A percentile compares a stretch with the other conserved stretches of the same genome.
These are phyloP conservation scores for Blastomyces percursus DNA, from an alignment of 2,329 filamentous ascomycete genomes.

Conservation along the genomic window DNA sequence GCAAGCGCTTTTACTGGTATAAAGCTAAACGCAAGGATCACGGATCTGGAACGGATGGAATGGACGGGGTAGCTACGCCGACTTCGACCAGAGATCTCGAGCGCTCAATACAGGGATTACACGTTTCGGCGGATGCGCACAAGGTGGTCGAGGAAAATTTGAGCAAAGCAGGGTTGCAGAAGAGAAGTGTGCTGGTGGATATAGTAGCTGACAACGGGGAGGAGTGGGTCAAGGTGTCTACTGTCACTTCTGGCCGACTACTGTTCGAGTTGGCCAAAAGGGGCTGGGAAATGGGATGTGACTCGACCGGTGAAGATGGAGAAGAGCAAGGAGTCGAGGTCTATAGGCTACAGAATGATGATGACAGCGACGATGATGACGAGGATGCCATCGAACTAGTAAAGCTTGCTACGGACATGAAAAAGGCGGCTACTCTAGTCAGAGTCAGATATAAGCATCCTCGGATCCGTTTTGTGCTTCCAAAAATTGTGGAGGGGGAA, in stretches of 20 bases:
- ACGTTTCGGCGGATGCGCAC: slow-evolving; percentile 6
- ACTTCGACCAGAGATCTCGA: slow-evolving; percentile 9
- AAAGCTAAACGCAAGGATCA: slow-evolving; percentile 2
- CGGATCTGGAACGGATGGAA: background rate
- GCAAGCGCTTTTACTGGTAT: slow-evolving; percentile 45
- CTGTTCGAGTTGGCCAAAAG: slow-evolving; percentile 59
- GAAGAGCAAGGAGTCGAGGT: slow-evolving; percentile 18
- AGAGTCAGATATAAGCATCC: slow-evolving; percentile 51
- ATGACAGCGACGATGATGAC: slow-evolving; percentile 35
- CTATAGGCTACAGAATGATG: slow-evolving; percentile 28
- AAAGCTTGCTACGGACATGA: slow-evolving; percentile 48
- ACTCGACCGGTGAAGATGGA: slow-evolving; percentile 37
- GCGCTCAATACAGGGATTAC: background rate
- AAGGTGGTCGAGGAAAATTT: slow-evolving; percentile 10
- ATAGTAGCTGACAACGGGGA: slow-evolving; percentile 52
- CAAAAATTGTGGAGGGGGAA: slow-evolving; percentile 44
- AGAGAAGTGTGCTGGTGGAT: slow-evolving; percentile 49
- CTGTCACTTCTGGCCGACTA: slow-evolving; percentile 51
- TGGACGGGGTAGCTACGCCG: slow-evolving; percentile 7
- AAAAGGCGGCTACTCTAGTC: slow-evolving; percentile 45
- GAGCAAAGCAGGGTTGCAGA: slow-evolving; percentile 25
- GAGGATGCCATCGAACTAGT: slow-evolving; percentile 50
- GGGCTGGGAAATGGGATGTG: slow-evolving; percentile 47
- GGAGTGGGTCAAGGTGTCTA: slow-evolving; percentile 59
- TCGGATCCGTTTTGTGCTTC: slow-evolving; percentile 49